Base-by-base conservation (phyloP, 2,329 filamentous ascomycete species). In the Fusarium sp. region DNA sequence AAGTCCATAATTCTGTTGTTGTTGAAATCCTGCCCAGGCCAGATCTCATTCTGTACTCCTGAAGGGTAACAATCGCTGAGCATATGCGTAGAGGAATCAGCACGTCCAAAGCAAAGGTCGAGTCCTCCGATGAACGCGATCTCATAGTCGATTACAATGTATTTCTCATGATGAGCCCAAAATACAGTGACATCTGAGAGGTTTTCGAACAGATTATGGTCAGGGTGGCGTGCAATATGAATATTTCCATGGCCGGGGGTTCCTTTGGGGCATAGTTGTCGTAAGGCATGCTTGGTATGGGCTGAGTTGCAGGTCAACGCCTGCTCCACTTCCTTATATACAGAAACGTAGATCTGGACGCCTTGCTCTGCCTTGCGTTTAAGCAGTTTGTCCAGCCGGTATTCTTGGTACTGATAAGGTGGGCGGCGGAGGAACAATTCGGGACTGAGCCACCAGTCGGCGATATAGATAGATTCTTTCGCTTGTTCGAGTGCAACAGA, bases 1-100 rank as follows among this genome's bases (percentile, higher is more conserved):
- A 98, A 99, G 74, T 99, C 96, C 90, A 97, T 92, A 71, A 98
- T 90, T 36, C 95, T 89, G 77, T 97, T 97, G 79, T 98, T 98
- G 79, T 98, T 98, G 83, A 96, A 98, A 74, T 99, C 96, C 76
- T 99, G 96, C 1, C 96, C 96, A 0, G 96, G 94, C 85, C 93
- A 99, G 20, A 97, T 84, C 77, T 97, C 94, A 54, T 94, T 88
- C 15, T 87, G 83, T 18, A 97, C 87, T 20, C 92, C 92, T 41
- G 90, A 89, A 1, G 95, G 95, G 76, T 98, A 94, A 94, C 89
- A 77, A 96, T 1, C 95, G 87, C 15, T 97, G 84, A 2, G 90
- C 86, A 79, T 98, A 96, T 74, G 97, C 92, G 66, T 91, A 88
- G 55, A 87, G 2, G 33, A 87, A 74, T 99, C 96, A 94, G 94